A percentile compares a stretch with the other conserved stretches of the same genome.
Conservation (phyloP, 257 asterid species). For the Nemophila menziesii region DNA sequence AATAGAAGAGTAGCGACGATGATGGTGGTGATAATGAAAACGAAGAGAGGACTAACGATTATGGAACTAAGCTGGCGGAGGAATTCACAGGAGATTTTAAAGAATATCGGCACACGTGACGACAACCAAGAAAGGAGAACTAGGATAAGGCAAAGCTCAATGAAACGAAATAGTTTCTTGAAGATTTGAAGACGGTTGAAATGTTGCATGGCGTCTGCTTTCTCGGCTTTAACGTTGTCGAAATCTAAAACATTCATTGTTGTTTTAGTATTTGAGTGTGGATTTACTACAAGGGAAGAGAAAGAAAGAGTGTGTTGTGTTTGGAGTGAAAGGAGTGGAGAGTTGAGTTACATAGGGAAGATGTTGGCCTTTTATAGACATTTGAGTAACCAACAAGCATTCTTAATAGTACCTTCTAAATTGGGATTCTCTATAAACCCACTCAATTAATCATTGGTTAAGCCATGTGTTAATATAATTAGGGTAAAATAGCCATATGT, state of each 20-base stretch:
- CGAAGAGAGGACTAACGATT: conserved; percentile 44
- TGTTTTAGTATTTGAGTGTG: conserved; percentile 1
- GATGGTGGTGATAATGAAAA: conserved; percentile 47
- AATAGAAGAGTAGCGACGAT: conserved; percentile 51
- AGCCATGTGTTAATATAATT: too few species aligned
- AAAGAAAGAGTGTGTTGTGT: not conserved
- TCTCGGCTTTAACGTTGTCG: conserved; percentile 12
- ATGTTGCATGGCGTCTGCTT: conserved; percentile 9
- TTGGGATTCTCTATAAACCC: too few species aligned
- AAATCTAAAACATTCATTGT: conserved; percentile 23
- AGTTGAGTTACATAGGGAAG: not conserved
- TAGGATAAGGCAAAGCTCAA: conserved; percentile 30
- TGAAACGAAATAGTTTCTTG: conserved; percentile 39
- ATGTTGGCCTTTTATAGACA: conserved; percentile 1
- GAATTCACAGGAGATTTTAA: conserved; percentile 42
- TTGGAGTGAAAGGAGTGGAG: not conserved
- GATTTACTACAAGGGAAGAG: not conserved
- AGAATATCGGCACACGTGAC: conserved; percentile 40
- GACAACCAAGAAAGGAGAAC: conserved; percentile 36
- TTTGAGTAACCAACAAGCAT: not conserved
- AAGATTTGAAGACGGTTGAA: conserved; percentile 23
- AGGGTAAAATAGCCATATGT: too few species aligned
- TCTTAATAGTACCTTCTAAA: too few species aligned
- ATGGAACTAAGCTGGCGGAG: conserved; percentile 29
- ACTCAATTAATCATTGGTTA: too few species aligned